A percentile compares a stretch with the other conserved stretches of the same genome.
Evolutionary conservation across 1,284 basidiomycete species (phyloP).

Genomic region (Anthracocystis setariae): DNA sequence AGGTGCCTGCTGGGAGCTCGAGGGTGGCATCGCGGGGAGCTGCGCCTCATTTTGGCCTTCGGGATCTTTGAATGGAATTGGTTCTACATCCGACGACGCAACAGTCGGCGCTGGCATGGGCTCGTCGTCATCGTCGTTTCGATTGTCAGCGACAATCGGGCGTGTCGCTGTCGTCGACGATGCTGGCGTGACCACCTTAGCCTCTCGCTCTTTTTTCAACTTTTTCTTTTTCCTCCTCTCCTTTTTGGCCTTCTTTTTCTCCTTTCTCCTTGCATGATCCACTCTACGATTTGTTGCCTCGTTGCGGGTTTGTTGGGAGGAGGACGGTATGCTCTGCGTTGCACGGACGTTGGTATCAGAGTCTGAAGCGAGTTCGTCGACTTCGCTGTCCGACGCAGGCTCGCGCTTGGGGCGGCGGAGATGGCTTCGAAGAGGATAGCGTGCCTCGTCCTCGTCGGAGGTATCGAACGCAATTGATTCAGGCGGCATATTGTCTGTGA

Average conservation of each 20-base stretch:
- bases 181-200: not conserved
- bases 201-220: not conserved
- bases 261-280: not conserved
- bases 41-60: constrained; percentile 34
- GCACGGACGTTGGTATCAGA: not conserved
- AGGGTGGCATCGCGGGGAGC: constrained; percentile 10
- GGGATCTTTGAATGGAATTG: not conserved
- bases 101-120: constrained; percentile 9
- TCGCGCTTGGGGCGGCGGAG: not conserved
- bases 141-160: not conserved
- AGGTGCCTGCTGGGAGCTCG: not conserved
- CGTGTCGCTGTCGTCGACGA: not conserved
- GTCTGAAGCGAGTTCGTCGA: not conserved
- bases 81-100: not conserved
- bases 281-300: not conserved
- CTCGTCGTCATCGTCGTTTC: constrained; percentile 8
- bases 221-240: not conserved
- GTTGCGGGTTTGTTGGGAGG: not conserved
- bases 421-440: not conserved
- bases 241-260: not conserved
- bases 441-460: not conserved
- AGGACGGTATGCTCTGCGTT: not conserved
- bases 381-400: not conserved
- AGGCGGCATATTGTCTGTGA: not conserved
- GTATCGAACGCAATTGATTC: not conserved